Evolutionary conservation across 768 basidiomycete species (phyloP).

Genomic region (Calocera cornea): DNA sequence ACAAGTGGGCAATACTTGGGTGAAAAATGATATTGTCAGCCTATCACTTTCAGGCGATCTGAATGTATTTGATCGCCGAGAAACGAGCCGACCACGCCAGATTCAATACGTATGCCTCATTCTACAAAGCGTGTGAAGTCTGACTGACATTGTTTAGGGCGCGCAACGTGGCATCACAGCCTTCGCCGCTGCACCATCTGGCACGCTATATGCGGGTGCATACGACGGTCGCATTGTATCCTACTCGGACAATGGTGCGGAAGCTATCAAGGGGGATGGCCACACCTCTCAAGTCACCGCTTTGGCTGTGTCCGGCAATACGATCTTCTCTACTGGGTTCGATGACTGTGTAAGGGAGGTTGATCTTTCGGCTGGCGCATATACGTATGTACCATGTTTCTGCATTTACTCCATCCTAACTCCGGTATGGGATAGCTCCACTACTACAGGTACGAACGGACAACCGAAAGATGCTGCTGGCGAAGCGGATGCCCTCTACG

Average conservation of each 20-base stretch:
- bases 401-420: background rate
- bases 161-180: conserved; percentile 73
- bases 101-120: conserved; percentile 42
- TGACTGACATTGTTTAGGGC: conserved; percentile 34
- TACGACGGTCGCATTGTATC: conserved; percentile 64
- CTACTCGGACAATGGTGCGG: conserved; percentile 42
- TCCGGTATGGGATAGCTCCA: background rate
- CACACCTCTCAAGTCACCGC: conserved; percentile 61
- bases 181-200: conserved; percentile 27
- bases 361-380: conserved; percentile 30
- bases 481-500: conserved; percentile 48
- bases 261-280: conserved; percentile 43
- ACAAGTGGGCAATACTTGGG: conserved; percentile 80
- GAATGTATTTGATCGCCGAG: conserved; percentile 67
- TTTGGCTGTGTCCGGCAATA: conserved; percentile 38
- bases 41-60: conserved; percentile 71
- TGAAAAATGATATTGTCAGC: conserved; percentile 57
- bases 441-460: background rate
- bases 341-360: conserved; percentile 71
- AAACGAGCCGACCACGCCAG: conserved; percentile 43
- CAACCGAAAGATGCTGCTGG: conserved; percentile 59
- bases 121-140: background rate
- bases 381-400: conserved; percentile 33
- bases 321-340: conserved; percentile 58
- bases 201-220: conserved; percentile 70